Evolutionary conservation across 2,329 filamentous ascomycete species (phyloP).

Genomic region (Talaromyces sp.): DNA sequence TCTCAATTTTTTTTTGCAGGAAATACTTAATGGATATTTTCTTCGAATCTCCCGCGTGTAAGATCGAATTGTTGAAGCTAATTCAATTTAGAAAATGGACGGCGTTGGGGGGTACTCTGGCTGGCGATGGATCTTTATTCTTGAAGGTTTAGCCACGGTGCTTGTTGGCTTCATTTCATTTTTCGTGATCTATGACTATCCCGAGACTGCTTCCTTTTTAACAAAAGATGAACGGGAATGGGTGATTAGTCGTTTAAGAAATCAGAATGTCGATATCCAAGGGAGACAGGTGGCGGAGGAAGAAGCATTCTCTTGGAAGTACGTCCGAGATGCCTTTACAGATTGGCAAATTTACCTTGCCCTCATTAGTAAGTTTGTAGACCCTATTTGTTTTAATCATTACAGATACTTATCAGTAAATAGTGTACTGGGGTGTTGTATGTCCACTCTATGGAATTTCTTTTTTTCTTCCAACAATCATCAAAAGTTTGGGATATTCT

Average conservation of each 20-base stretch:
- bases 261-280: conserved; percentile 26
- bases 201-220: conserved; percentile 41
- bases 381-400: not conserved
- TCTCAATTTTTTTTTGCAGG: too few species aligned
- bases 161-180: conserved; percentile 39
- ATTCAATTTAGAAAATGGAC: conserved; percentile 40
- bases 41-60: not conserved
- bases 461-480: conserved; percentile 38
- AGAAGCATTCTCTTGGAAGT: conserved; percentile 30
- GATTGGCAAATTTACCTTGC: conserved; percentile 42
- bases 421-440: conserved; percentile 40
- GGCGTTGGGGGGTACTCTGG: conserved; percentile 43
- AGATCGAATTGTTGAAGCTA: not conserved
- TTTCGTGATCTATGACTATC: conserved; percentile 44
- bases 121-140: conserved; percentile 50
- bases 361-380: conserved; percentile 28
- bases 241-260: conserved; percentile 34
- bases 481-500: conserved; percentile 37
- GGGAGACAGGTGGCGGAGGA: conserved; percentile 17
- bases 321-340: conserved; percentile 35
- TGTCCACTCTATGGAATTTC: conserved; percentile 40
- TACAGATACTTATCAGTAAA: not conserved
- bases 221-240: conserved; percentile 36
- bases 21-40: not conserved
- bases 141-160: conserved; percentile 46